Evolutionary conservation across 1,284 basidiomycete genomes (phyloP).

Genomic region (Sphaerobolus stellatus): DNA sequence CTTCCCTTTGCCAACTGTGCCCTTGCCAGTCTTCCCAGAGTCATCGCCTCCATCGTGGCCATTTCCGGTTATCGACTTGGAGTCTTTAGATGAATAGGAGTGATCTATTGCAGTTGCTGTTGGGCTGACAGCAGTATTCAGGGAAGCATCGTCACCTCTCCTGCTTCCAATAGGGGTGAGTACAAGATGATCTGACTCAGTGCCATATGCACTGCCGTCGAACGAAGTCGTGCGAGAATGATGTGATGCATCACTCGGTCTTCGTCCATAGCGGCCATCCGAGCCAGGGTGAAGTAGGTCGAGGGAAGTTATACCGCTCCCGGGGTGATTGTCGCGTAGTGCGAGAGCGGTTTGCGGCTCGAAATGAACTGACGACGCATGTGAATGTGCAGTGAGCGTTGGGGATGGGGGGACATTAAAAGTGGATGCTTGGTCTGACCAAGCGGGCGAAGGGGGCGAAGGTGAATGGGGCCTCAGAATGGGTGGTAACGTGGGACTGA

Average conservation of each 20-base stretch:
- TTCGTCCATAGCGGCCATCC: constrained; percentile 44
- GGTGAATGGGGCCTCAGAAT: constrained; percentile 17
- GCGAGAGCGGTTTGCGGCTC: constrained; percentile 48
- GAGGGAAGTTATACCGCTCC: constrained; percentile 57
- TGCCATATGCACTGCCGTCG: constrained; percentile 38
- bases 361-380: constrained; percentile 61
- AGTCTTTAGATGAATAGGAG: constrained; percentile 15
- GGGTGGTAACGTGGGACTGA: constrained; percentile 19
- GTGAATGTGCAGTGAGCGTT: constrained; percentile 65
- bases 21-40: no score
- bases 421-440: constrained; percentile 41
- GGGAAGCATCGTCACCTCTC: constrained; percentile 39
- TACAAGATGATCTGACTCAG: constrained; percentile 35
- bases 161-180: constrained; percentile 32
- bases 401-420: constrained; percentile 61
- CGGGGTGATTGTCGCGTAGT: constrained; percentile 71
- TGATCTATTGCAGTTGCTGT: constrained; percentile 16
- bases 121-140: constrained; percentile 20
- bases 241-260: constrained; percentile 37
- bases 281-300: constrained; percentile 50
- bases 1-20: constrained; percentile 41
- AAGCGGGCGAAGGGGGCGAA: constrained; percentile 19
- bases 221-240: constrained; percentile 39
- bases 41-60: no score
- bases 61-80: constrained; percentile 23